phyloP scores from a whole-genome alignment of 1,139 yeast species.

The Yamadazyma epiphylla region DNA sequence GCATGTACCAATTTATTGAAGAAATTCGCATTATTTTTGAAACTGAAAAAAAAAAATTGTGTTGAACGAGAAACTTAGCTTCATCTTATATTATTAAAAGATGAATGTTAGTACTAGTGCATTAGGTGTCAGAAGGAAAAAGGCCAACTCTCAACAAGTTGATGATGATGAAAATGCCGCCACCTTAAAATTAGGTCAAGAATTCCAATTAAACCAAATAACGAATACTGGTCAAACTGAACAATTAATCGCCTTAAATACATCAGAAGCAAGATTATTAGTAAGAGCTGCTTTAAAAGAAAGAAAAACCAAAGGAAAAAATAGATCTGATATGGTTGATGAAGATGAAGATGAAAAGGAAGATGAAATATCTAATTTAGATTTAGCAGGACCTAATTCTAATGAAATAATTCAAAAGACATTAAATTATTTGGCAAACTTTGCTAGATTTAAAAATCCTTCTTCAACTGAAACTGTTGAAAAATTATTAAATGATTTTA shows the following conservation, averaged over 20 bases:
- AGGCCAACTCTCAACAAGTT: constrained; percentile 55
- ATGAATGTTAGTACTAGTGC: constrained; percentile 93
- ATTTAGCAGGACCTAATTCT: constrained; percentile 61
- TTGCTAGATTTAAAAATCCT: constrained; percentile 87
- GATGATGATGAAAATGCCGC: constrained; percentile 92
- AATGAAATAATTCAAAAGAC: constrained; percentile 84
- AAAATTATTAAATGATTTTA: constrained; percentile 67
- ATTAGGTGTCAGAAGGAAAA: constrained; percentile 71
- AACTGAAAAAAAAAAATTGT: too few species aligned
- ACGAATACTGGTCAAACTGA: constrained; percentile 78
- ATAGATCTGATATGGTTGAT: constrained; percentile 24
- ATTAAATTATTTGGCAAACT: constrained; percentile 77
- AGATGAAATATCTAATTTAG: constrained; percentile 63
- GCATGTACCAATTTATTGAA: too few species aligned
- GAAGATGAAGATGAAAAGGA: constrained; percentile 47
- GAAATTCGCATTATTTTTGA: too few species aligned
- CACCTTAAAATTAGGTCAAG: constrained; percentile 82
- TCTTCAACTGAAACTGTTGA: constrained; percentile 94
- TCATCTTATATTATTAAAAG: too few species aligned
- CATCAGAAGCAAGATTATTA: constrained; percentile 84
- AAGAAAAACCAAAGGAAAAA: constrained; percentile 43
- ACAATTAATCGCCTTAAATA: constrained; percentile 76
- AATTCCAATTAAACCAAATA: constrained; percentile 76
- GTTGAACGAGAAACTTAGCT: too few species aligned
- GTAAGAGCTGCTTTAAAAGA: constrained; percentile 88